These are phyloP conservation scores for Pseudogymnoascus sp. DNA, from an alignment of 2,329 filamentous ascomycete species.

Conservation along the genomic window DNA sequence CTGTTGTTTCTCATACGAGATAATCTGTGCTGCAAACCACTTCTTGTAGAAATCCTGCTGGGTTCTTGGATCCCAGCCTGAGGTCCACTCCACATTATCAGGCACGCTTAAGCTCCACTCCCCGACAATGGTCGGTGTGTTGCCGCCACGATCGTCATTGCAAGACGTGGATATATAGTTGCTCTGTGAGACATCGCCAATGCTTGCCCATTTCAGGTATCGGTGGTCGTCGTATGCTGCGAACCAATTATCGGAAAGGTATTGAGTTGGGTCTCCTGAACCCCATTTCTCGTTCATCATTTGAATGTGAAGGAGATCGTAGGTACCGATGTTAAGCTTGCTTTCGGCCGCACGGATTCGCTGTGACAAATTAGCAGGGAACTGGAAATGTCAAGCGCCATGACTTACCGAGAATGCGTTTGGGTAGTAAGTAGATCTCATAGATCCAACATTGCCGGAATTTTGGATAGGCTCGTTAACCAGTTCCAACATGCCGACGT, in stretches of 20 bases:
- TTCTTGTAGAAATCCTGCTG: conserved; percentile 42
- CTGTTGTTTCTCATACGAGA: conserved; percentile 42
- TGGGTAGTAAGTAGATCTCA: conserved; percentile 39
- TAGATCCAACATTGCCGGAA: conserved; percentile 25
- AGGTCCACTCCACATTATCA: conserved; percentile 36
- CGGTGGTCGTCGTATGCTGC: conserved; percentile 50
- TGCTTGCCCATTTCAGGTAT: conserved; percentile 46
- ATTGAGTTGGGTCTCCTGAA: conserved; percentile 42
- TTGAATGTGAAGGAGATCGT: conserved; percentile 44
- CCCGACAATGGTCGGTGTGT: conserved; percentile 43
- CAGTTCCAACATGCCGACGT: conserved; percentile 50
- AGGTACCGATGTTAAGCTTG: conserved; percentile 32
- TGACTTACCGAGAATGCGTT: conserved; percentile 32
- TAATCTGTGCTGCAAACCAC: conserved; percentile 49
- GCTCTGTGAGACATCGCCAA: conserved; percentile 35
- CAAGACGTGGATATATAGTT: conserved; percentile 45
- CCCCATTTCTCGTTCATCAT: conserved; percentile 47
- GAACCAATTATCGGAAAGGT: conserved; percentile 34
- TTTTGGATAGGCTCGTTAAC: conserved; percentile 48
- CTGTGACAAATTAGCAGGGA: conserved; percentile 16
- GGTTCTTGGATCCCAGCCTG: conserved; percentile 34
- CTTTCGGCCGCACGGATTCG: conserved; percentile 42
- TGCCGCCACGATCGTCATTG: conserved; percentile 34
- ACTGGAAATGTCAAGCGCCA: neutral
- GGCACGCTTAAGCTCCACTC: conserved; percentile 50